Base-by-base conservation (phyloP, 2,329 filamentous ascomycete genomes). In the Teratosphaeria destructans region DNA sequence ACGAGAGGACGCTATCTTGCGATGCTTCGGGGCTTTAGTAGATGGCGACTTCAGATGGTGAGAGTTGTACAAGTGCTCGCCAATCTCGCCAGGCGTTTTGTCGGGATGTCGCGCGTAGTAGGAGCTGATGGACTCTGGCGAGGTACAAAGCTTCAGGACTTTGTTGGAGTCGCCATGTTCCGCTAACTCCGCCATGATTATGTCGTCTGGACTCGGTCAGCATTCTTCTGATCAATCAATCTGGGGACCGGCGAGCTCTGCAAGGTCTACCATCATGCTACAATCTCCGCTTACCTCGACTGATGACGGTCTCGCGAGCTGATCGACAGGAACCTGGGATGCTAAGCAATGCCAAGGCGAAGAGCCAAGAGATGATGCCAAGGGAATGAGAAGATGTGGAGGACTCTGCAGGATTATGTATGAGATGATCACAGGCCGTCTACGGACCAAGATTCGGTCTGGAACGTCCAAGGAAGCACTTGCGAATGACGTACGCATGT, bases 31-130 rank as follows among this genome's bases (percentile, higher is more conserved):
- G 7, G 59, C 32, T 43, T 59, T 59, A 43, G 60, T 67, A 23
- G 58, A 66, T 49, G 59, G 64, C 35, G 59, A 63, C 10, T 61
- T 59, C 43, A 70, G 59, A 54, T 69, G 66, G 62, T 68, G 64
- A 27, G 63, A 65, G 1, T 62, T 63, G 60, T 63, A 69, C 27
- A 70, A 56, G 54, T 66, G 55, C 16, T 68, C 60, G 2, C 63
- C 65, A 10, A 68, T 66, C 5, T 68, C 64, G 11, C 65, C 67
- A 4, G 66, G 66, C 23, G 67, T 63, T 54, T 66, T 64, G 16
- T 49, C 58, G 5, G 65, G 59, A 54, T 68, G 60, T 55, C 64
- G 60, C 4, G 66, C 62, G 60, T 69, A 70, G 35, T 61, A 58
- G 12, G 64, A 60, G 54, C 67, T 68, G 39, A 69, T 62, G 16